A percentile compares a stretch with the other conserved stretches of the same genome.
Evolutionary conservation across 148 eudicot species (phyloP).

Genomic region (Spergularia bocconei): DNA sequence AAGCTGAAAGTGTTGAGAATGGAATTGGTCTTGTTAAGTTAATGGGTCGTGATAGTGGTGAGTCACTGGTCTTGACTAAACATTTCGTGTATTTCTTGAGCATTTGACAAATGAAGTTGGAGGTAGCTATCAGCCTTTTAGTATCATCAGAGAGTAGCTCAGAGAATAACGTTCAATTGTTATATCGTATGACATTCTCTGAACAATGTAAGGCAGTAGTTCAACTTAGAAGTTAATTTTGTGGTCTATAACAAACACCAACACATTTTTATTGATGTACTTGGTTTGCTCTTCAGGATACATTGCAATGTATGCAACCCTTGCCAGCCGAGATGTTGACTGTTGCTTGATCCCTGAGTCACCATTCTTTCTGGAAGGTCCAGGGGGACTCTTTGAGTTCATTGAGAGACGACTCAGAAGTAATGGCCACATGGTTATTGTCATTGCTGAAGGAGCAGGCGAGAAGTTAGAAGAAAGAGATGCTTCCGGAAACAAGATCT

Average conservation of each 20-base stretch:
- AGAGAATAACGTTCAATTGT: not conserved
- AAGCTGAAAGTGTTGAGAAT: slow-evolving; percentile 76
- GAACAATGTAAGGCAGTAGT: not conserved
- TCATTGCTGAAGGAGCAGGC: slow-evolving; percentile 93
- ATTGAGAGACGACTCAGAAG: slow-evolving; percentile 66
- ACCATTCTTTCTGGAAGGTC: slow-evolving; percentile 79
- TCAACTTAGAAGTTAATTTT: not conserved
- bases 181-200: not conserved
- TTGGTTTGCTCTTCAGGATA: slow-evolving; percentile 50
- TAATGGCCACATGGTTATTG: slow-evolving; percentile 89
- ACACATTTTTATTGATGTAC: not conserved
- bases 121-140: not conserved
- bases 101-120: not conserved
- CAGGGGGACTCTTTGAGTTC: slow-evolving; percentile 81
- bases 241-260: not conserved
- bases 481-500: slow-evolving; percentile 77
- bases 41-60: slow-evolving; percentile 90
- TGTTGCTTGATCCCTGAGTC: slow-evolving; percentile 96
- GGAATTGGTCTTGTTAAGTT: slow-evolving; percentile 85
- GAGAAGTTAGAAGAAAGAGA: slow-evolving; percentile 57
- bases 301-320: slow-evolving; percentile 92
- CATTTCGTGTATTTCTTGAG: not conserved
- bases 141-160: not conserved
- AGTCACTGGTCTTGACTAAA: slow-evolving; percentile 4
- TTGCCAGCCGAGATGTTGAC: slow-evolving; percentile 93